Conservation (phyloP, 2,329 filamentous ascomycete genomes). For the Exutisphaerella laricina region DNA sequence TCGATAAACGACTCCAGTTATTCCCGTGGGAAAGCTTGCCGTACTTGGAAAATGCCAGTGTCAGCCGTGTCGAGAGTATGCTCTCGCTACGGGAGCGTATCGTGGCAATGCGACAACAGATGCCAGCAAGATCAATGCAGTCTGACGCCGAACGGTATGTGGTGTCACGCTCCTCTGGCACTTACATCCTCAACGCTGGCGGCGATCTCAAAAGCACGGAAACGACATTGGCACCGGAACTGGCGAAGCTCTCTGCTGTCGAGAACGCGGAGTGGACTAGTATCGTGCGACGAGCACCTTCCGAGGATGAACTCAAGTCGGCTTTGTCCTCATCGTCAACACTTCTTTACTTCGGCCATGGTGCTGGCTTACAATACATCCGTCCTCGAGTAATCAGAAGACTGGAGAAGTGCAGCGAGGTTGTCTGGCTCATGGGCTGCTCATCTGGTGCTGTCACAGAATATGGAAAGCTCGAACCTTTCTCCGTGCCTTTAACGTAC, state of each 20-base stretch:
- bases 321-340: slow-evolving; percentile 63
- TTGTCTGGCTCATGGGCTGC: slow-evolving; percentile 86
- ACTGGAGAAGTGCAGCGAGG: slow-evolving; percentile 44
- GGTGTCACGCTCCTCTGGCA: slow-evolving; percentile 53
- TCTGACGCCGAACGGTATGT: slow-evolving; percentile 28
- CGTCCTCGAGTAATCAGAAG: slow-evolving; percentile 75
- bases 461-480: slow-evolving; percentile 82
- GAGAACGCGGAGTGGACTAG: slow-evolving; percentile 54
- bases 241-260: slow-evolving; percentile 43
- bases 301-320: slow-evolving; percentile 68
- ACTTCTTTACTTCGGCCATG: slow-evolving; percentile 92
- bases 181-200: slow-evolving; percentile 85
- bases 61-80: slow-evolving; percentile 84
- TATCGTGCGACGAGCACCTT: slow-evolving; percentile 63
- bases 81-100: slow-evolving; percentile 74
- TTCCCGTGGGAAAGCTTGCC: slow-evolving; percentile 97
- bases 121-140: slow-evolving; percentile 1
- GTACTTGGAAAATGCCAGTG: slow-evolving; percentile 70
- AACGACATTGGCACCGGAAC: slow-evolving; percentile 61
- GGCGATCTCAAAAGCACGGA: slow-evolving; percentile 79
- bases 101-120: slow-evolving; percentile 45
- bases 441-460: slow-evolving; percentile 76
- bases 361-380: slow-evolving; percentile 90
- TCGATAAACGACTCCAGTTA: slow-evolving; percentile 83
- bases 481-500: slow-evolving; percentile 86